Evolutionary conservation across 805 yeast genomes (phyloP), one percentile per base, ranked within the genome.

Genomic region (Wickerhamomyces ciferrii): DNA sequence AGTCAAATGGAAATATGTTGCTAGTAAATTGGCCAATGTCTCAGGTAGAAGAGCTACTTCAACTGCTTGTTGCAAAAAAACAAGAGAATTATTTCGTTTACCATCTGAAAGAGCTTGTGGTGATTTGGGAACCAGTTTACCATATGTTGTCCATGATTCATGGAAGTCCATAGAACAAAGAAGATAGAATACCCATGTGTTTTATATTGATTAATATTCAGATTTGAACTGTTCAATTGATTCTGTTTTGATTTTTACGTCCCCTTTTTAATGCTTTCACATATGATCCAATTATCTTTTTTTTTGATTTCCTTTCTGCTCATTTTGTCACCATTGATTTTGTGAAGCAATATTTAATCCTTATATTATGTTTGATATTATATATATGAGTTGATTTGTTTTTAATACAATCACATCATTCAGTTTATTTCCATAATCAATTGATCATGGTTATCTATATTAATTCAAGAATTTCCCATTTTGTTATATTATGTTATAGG

Each of bases 1-100:
- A 47, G 74, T 75, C 53, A 79, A 79, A 55, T 79, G 85, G 85
- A 75, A 75, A 56, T 79, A 70, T 54, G 71, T 80, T 52, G 75
- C 84, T 1, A 52, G 56, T 7, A 52, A 59, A 58, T 44, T 77
- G 67, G 54, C 72, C 69, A 39, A 72, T 68, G 34, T 45, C 15
- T 53, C 59, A 19, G 62, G 60, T 5, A 48, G 62, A 48, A 43
- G 61, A 29, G 59, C 62, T 10, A 74, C 83, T 5, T 74, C 81
- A 4, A 66, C 76, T 2, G 79, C 81, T 39, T 81, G 82, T 41
- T 69, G 70, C 41, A 75, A 73, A 52, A 81, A 79, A 60, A 76
- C 76, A 53, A 78, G 76, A 53, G 74, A 69, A 29, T 52, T 79
- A 56, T 73, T 79, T 55, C 82, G 83, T 4, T 70, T 76, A 34